Percentiles rank a stretch among this genome's conserved stretches.
Conservation (phyloP, 495 filamentous ascomycete species). For the Cenococcum geophilum region DNA sequence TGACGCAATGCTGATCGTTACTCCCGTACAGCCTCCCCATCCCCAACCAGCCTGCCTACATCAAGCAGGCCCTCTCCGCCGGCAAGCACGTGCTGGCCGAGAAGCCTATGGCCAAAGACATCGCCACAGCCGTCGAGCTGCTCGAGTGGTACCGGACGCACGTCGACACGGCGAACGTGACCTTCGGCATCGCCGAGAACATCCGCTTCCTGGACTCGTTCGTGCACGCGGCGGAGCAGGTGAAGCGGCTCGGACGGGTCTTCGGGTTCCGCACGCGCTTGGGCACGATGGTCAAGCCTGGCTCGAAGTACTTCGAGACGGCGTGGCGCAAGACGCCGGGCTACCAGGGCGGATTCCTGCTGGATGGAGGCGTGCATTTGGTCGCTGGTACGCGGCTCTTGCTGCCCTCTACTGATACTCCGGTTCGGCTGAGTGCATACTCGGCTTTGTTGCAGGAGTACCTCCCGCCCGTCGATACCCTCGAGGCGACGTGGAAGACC, state of each 20-base stretch:
- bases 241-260: conserved; percentile 57
- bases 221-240: conserved; percentile 50
- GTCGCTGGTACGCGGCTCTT: conserved; percentile 58
- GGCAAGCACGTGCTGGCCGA: conserved; percentile 79
- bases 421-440: conserved; percentile 52
- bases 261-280: conserved; percentile 56
- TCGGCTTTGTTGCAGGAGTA: conserved; percentile 53
- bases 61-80: conserved; percentile 56
- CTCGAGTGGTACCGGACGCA: conserved; percentile 52
- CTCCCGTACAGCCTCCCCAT: conserved; percentile 62
- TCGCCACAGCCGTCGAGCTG: conserved; percentile 55
- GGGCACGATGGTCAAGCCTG: conserved; percentile 49
- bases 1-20: too few species aligned
- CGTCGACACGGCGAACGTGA: conserved; percentile 40
- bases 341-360: conserved; percentile 71
- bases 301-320: conserved; percentile 57
- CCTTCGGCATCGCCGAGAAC: conserved; percentile 70
- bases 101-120: conserved; percentile 70
- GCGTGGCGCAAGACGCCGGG: conserved; percentile 66
- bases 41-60: conserved; percentile 50
- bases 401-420: conserved; percentile 47
- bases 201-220: conserved; percentile 60
- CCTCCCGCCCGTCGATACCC: conserved; percentile 69
- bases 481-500: conserved; percentile 58
- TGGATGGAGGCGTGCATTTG: conserved; percentile 73